Base-by-base conservation (phyloP, 345 rosid genomes). In the Populus davidiana region DNA sequence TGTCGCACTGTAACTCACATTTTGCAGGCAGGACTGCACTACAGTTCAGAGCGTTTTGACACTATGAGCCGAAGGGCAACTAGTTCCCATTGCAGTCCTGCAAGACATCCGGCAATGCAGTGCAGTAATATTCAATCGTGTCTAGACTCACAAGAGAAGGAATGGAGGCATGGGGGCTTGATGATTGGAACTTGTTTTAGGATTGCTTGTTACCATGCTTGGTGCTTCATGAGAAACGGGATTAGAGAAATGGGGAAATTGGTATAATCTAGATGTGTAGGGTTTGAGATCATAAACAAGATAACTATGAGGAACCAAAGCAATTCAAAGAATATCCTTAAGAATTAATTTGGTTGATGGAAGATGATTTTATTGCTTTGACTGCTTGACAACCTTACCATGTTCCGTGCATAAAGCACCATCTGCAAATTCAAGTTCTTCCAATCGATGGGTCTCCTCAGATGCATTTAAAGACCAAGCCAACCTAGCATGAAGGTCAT, bases 381-480 rank as follows among this genome's bases (percentile, higher is more conserved):
- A 95, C 29, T 77, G 83, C 88, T 78, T 89, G 6, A 92, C 83
- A 43, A 92, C 88, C 85, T 83, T 96, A 52, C 99, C 94, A 1
- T 91, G 83, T 81, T 91, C 99, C 97, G 92, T 93, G 76, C 90
- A 93, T 35, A 93, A 83, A 21, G 97, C 97, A 64, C 97, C 98
- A 79, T 96, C 96, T 16, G 96, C 98, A 76, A 85, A 89, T 85
- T 90, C 83, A 1, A 96, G 93, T 82, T 96, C 99, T 85, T 96
- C 97, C 83, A 96, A 82, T 63, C 94, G 87, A 88, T 93, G 99
- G 31, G 98, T 96, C 47, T 92, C 97, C 98, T 86, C 88, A 16
- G 92, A 88, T 79, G 81, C 83, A 66, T 81, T 77, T 82, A 96
- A 75, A 88, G 80, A 96, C 86, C 81, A 96, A 98, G 66, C 99